Evolutionary conservation across 805 yeast genomes (phyloP), one percentile per base, ranked within the genome.

Genomic region (Candida bentonensis): DNA sequence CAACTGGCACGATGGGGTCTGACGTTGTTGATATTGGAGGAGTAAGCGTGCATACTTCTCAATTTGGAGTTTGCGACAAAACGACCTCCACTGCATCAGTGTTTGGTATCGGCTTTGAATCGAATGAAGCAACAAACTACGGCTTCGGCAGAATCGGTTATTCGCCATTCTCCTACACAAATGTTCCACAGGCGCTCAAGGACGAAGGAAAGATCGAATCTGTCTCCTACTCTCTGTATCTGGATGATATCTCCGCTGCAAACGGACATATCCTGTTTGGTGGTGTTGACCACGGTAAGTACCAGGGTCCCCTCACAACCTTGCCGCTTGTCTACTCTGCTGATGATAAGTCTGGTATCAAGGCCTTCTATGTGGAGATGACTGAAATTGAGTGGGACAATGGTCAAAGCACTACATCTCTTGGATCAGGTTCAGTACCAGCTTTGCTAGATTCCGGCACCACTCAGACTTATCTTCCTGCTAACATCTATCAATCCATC

Each of bases 21-120:
- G 96, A 87, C 56, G 63, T 64, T 40, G 68, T 87, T 4, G 49
- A 54, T 1, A 53, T 84, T 45, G 76, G 76, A 42, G 74, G 70
- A 41, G 71, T 68, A 42, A 60, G 70, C 15, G 60, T 69, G 3
- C 65, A 79, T 9, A 51, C 66, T 1, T 64, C 82, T 23, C 74
- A 85, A 4, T 73, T 88, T 60, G 96, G 94, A 1, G 75, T 85
- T 22, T 92, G 83, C 5, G 76, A 78, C 54, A 57, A 61, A 26
- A 72, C 92, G 1, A 76, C 77, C 50, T 77, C 92, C 3, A 60
- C 75, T 5, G 61, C 68, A 49, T 89, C 94, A 44, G 64, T 65
- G 17, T 52, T 63, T 49, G 69, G 69, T 11, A 56, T 64, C 23
- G 68, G 68, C 15, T 53, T 58, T 39, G 45, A 48, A 9, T 48